Evolutionary conservation across 2,329 filamentous ascomycete species (phyloP), one percentile per base, ranked within the genome.

Genomic region (Fusarium sp.): DNA sequence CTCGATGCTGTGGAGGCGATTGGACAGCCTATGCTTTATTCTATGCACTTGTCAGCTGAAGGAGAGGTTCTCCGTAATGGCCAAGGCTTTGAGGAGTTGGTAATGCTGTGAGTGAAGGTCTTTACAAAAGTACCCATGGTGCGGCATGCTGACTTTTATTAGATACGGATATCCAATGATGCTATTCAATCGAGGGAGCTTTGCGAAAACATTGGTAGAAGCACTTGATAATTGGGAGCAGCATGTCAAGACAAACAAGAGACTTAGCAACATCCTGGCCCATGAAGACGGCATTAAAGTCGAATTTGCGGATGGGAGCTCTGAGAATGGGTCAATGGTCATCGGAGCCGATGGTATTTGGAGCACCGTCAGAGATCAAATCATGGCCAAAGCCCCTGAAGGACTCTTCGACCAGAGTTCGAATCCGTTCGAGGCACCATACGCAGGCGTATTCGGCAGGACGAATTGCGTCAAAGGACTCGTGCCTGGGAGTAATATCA

Each of bases 121-220:
- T 2, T 8, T 4, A 4, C 5, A 3, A 14, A 33, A 29, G 11
- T 2, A 0, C 3, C 1, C 5, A 20, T 5, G 9, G 40, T 27
- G 12, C 5, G n/a, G 29, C n/a, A 35, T 35, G 8, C 1, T 9
- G 20, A 7, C 24, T 62, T 6, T 29, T 17, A 8, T 5, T 31
- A 71, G 69, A 6, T 69, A 57, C 5, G 69, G 69, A 2, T 71
- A 71, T n/a, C 59, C 69, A 2, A 71, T 71, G 35, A 22, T 61
- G 5, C 36, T 72, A 10, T 71, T 69, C 6, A 72, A 71, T 11
- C 51, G 69, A n/a, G 56, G 40, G 0, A 70, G 68, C 6, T 71
- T 72, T n/a, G 69, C 69, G 1, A 29, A 17, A 14, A 55, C 53
- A 24, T 31, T 71, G 12, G 35, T 71, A 17, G 53, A 64, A 24